Base-by-base conservation (phyloP, 768 basidiomycete species). In the Calocybe gangraenosa region DNA sequence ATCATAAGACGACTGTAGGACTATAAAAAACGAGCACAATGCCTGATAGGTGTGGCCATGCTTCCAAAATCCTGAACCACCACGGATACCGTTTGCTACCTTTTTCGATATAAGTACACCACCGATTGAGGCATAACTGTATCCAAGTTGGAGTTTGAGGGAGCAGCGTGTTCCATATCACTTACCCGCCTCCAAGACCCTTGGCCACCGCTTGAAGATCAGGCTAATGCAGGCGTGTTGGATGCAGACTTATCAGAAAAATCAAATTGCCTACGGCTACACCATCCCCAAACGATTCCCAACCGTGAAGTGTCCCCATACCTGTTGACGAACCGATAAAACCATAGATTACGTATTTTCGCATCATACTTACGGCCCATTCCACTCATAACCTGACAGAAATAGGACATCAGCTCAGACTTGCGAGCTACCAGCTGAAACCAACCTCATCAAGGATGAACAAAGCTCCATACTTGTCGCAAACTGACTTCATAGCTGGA, bases 131-230 rank as follows among this genome's bases (percentile, higher is more conserved):
- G 80, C 84, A 65, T 89, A 92, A 18, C 88, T 89, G 52, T 32
- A 2, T 22, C 18, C n/a, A 35, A 3, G 21, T 44, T 19, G 44
- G 37, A 21, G 40, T 9, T 11, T 40, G 18, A 23, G 15, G 37
- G 30, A 15, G 15, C 33, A 30, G 34, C 21, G 15, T 10, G 11
- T n/a, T 23, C 14, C 32, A 30, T 76, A 54, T 61, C 11, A 28
- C 25, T 28, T 5, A 89, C 82, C 92, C 92, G 65, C 90, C 92
- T 38, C 89, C 91, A 6, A 94, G 76, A 11, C 92, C 90, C 62
- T 95, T 94, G 1, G 91, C 92, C 22, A 93, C 74, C 6, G 88
- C 87, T 64, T 94, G 91, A 22, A 94, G 72, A 64, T 94, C 92
- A 32, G 92, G 92, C 74, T 75, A 49, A 1, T 46, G 15, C 19